Percentiles rank a stretch among this genome's conserved stretches.
Conservation (phyloP, 192 early-diverging fungal species). For the Piromyces finnis region DNA sequence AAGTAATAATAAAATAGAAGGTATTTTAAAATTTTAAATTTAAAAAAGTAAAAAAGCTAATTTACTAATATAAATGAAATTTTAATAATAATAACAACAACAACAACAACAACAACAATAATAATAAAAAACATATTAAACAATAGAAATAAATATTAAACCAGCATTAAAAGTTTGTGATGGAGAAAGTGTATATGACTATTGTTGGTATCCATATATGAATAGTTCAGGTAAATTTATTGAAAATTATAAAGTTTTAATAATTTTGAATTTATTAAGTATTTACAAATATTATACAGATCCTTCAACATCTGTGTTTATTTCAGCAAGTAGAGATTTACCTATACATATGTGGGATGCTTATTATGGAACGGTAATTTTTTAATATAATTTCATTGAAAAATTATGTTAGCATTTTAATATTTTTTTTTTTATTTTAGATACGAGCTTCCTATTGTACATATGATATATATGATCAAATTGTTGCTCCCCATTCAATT, state of each 20-base stretch:
- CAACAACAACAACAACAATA: no score
- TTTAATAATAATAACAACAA: no score
- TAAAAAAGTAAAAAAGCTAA: no score
- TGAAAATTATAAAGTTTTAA: no score
- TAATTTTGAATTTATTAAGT: constrained; percentile 12
- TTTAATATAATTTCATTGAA: no score
- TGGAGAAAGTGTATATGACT: constrained; percentile 41
- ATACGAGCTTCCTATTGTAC: constrained; percentile 48
- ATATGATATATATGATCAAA: constrained; percentile 38
- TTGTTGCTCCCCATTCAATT: constrained; percentile 44
- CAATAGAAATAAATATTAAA: constrained; percentile 11
- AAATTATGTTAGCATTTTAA: no score
- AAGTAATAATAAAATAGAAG: neutral
- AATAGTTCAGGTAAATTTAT: constrained; percentile 4
- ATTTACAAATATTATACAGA: constrained; percentile 8
- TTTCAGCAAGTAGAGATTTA: constrained; percentile 49
- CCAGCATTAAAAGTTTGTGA: constrained; percentile 1
- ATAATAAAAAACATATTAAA: no score
- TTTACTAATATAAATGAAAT: no score
- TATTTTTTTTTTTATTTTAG: no score
- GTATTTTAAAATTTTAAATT: neutral
- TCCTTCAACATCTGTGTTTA: constrained; percentile 36
- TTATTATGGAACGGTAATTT: constrained; percentile 13
- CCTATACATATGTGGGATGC: constrained; percentile 63
- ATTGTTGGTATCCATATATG: constrained; percentile 43